phyloP scores from a whole-genome alignment of 192 early-diverging fungal genomes.

The Gonapodya prolifera region DNA sequence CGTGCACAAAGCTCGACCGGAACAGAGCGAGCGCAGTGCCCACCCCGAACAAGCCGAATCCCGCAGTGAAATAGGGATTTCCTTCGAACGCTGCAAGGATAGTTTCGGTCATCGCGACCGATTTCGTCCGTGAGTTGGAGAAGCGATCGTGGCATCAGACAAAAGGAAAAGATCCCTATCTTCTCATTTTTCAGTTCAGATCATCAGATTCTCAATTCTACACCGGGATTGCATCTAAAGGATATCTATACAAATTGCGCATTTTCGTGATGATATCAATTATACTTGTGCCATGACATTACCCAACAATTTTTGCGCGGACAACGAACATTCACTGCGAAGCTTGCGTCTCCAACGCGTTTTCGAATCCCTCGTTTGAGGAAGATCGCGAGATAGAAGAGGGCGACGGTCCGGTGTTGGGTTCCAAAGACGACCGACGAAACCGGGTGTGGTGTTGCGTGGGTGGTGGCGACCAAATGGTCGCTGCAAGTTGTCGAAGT shows the following conservation, averaged over 20 bases:
- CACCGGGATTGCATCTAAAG: no score
- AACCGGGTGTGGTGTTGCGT: neutral
- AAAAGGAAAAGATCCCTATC: no score
- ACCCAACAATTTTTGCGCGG: neutral
- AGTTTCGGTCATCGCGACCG: neutral
- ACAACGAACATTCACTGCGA: neutral
- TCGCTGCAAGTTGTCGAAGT: neutral
- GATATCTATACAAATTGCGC: no score
- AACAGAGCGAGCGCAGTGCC: conserved; percentile 69
- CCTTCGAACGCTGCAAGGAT: neutral
- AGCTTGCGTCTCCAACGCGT: neutral
- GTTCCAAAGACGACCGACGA: neutral
- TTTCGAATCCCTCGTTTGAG: neutral
- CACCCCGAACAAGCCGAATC: conserved; percentile 82
- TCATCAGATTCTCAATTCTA: no score
- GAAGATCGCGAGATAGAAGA: neutral
- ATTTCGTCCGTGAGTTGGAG: no score
- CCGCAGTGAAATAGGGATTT: conserved; percentile 92
- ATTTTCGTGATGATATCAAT: no score
- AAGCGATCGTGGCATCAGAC: neutral
- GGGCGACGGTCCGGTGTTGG: no score
- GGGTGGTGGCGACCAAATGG: conserved; percentile 5
- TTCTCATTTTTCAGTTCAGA: no score
- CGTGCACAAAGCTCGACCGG: conserved; percentile 53
- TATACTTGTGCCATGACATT: neutral